These are phyloP conservation scores for Entamoeba invadens DNA, from an alignment of 208 protist genomes.

Conservation along the genomic window DNA sequence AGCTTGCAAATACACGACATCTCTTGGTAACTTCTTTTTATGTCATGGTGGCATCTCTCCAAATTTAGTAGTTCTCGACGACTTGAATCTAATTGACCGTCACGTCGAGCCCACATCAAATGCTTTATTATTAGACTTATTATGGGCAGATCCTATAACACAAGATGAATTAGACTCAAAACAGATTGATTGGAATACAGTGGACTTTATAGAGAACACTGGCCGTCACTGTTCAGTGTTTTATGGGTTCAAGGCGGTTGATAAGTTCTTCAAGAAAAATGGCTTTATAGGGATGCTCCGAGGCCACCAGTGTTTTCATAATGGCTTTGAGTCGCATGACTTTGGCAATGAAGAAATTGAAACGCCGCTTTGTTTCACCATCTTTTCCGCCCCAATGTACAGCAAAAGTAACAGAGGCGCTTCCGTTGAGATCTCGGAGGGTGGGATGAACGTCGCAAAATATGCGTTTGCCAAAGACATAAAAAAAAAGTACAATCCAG, in stretches of 20 bases:
- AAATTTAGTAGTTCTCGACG: no score
- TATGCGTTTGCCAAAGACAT: no score
- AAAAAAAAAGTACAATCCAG: no score
- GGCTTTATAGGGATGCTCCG: slow-evolving; percentile 19
- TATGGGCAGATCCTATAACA: no score
- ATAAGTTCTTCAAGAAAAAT: slow-evolving; percentile 22
- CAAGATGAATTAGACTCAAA: neutral
- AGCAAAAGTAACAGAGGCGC: neutral
- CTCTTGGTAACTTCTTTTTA: no score
- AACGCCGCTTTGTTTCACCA: neutral
- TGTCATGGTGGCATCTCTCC: no score
- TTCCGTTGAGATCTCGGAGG: neutral
- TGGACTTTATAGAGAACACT: neutral
- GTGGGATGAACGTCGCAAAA: neutral
- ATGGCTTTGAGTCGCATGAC: neutral
- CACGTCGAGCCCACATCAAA: no score
- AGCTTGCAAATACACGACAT: no score
- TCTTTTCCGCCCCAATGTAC: neutral
- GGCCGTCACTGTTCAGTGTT: slow-evolving; percentile 13
- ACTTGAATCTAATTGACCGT: no score
- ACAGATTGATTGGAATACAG: neutral
- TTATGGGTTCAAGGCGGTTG: slow-evolving; percentile 22
- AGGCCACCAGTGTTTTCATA: slow-evolving; percentile 16
- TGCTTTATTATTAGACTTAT: no score
- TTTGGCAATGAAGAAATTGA: neutral